phyloP scores from a whole-genome alignment of 208 protist genomes.

The Herpetomonas tarakana region DNA sequence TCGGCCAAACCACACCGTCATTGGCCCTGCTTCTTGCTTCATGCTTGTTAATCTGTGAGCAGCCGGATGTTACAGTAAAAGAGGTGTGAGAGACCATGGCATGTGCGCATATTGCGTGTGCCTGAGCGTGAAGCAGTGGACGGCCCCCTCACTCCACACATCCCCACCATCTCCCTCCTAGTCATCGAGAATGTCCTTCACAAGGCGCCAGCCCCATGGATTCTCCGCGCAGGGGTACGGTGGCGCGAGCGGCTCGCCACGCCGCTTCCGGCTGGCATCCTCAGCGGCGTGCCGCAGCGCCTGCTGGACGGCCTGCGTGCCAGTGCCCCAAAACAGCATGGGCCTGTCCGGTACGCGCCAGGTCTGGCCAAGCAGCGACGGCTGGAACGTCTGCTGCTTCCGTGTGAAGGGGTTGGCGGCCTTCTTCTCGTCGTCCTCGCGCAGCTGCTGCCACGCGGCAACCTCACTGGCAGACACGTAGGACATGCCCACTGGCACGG shows the following conservation, averaged over 20 bases:
- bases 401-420: slow-evolving; percentile 60
- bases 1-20: too few species aligned
- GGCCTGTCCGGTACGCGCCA: slow-evolving; percentile 77
- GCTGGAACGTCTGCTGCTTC: slow-evolving; percentile 35
- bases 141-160: too few species aligned
- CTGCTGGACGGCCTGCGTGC: slow-evolving; percentile 72
- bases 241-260: slow-evolving; percentile 51
- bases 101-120: slow-evolving; percentile 4
- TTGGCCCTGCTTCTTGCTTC: too few species aligned
- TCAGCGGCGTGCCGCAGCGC: slow-evolving; percentile 79
- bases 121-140: neutral
- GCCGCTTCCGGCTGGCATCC: slow-evolving; percentile 57
- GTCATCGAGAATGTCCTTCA: slow-evolving; percentile 74
- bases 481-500: slow-evolving; percentile 80
- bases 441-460: slow-evolving; percentile 53
- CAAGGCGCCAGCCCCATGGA: slow-evolving; percentile 81
- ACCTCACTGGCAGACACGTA: slow-evolving; percentile 82
- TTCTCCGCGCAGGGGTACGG: slow-evolving; percentile 85
- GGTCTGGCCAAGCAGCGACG: slow-evolving; percentile 62
- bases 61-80: too few species aligned
- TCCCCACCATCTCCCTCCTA: neutral
- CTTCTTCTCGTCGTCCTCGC: slow-evolving; percentile 37
- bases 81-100: neutral
- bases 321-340: slow-evolving; percentile 86
- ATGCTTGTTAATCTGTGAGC: too few species aligned